These are phyloP conservation scores for Tetrahymena thermophila DNA, from an alignment of 73 alveolate species.

Conservation along the genomic window DNA sequence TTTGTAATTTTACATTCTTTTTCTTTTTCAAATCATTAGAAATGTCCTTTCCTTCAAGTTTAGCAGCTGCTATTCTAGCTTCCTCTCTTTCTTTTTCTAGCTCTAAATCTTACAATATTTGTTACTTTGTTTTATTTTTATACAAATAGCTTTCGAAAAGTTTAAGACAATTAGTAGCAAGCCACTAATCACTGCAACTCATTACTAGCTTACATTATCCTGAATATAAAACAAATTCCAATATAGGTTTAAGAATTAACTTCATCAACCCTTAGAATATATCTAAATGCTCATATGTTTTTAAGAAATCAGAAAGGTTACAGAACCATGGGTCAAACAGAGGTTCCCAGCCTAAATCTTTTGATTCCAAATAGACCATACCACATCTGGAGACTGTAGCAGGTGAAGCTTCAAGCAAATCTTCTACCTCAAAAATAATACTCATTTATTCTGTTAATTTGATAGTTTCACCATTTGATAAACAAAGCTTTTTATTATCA, in stretches of 20 bases:
- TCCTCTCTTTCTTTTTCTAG: constrained; percentile 43
- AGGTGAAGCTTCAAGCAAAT: constrained; percentile 94
- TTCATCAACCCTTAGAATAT: constrained; percentile 22
- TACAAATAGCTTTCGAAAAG: constrained; percentile 40
- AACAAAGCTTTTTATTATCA: constrained; percentile 94
- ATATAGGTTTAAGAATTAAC: constrained; percentile 20
- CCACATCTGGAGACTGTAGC: constrained; percentile 99
- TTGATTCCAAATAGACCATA: constrained; percentile 94
- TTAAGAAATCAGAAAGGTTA: constrained; percentile 52
- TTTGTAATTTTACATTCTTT: background rate
- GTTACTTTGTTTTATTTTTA: constrained; percentile 45
- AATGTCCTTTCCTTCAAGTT: constrained; percentile 37
- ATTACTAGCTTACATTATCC: background rate
- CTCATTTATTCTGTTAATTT: constrained; percentile 88
- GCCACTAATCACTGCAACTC: constrained; percentile 1
- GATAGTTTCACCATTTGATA: constrained; percentile 96
- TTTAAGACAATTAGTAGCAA: constrained; percentile 28
- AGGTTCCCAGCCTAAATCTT: constrained; percentile 86
- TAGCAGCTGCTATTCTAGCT: constrained; percentile 16
- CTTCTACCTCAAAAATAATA: constrained; percentile 96
- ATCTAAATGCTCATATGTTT: constrained; percentile 21
- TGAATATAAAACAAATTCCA: constrained; percentile 13
- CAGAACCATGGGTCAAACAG: constrained; percentile 77
- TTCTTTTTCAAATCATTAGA: constrained; percentile 25
- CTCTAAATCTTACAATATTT: constrained; percentile 37